Evolutionary conservation across 1,284 basidiomycete species (phyloP), one percentile per base, ranked within the genome.

Genomic region (Paramarasmius palmivorus): DNA sequence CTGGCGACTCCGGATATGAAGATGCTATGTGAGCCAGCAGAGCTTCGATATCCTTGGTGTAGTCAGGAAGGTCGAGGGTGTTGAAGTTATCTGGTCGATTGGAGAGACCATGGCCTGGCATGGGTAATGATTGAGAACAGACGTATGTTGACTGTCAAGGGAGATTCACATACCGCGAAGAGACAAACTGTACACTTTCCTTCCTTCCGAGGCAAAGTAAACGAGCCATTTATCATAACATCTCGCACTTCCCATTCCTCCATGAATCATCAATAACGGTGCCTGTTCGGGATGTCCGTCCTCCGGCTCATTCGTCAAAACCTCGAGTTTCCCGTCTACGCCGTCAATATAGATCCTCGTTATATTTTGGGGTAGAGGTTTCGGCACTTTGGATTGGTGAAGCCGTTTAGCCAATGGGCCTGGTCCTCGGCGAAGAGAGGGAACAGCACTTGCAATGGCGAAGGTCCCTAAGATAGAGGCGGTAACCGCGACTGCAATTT

Each of bases 211-310:
- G 6, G 38, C 23, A 22, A 50, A 34, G 12, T 50, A 41, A 3
- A 23, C 49, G 17, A 22, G 17, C 49, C 49, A 50, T 25, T 25
- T 20, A 22, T 50, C 49, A 34, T 50, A 50, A 34, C 49, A 50
- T 19, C 49, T 17, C n/a, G 49, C 49, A 42, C 49, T 50, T 17
- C 49, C 49, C 49, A 50, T 50, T 14, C 49, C 49, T 19, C 49
- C 49, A 34, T 50, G 49, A 8, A 50, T 26, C 38, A 50, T 34
- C 6, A 50, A 25, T 5, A 50, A 29, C n/a, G 49, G 49, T 1
- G 37, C 49, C 15, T 32, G 3, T 9, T 40, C 14, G n/a, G 15
- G n/a, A 17, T 35, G 19, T 6, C 15, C 37, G 15, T 41, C 32
- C n/a, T 26, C 14, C 9, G 12, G n/a, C 8, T 14, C 23, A 22